A percentile compares a stretch with the other conserved stretches of the same genome.
Evolutionary conservation across 2,329 filamentous ascomycete genomes (phyloP).

Genomic region (Eutypa lata): DNA sequence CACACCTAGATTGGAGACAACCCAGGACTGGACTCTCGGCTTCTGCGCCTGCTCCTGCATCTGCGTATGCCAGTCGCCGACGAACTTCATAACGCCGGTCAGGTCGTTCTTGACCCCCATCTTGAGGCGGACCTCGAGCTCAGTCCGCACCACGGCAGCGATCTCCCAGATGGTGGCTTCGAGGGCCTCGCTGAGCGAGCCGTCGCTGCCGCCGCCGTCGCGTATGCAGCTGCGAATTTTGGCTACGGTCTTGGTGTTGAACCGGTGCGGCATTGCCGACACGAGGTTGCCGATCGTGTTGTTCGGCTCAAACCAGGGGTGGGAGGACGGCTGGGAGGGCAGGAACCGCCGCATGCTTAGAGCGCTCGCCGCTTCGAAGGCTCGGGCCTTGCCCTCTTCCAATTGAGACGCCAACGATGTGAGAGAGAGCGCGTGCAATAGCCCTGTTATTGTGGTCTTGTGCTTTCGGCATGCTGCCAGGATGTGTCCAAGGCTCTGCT

Average conservation of each 20-base stretch:
- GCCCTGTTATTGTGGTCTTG: constrained; percentile 18
- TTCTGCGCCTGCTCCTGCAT: constrained; percentile 22
- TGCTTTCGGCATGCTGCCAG: constrained; percentile 12
- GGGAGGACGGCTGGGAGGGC: background rate
- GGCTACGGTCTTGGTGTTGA: constrained; percentile 10
- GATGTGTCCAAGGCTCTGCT: constrained; percentile 3
- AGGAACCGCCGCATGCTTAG: constrained; percentile 18
- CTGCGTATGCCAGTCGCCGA: constrained; percentile 24
- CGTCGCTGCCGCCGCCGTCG: background rate
- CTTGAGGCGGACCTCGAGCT: constrained; percentile 24
- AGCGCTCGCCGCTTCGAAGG: constrained; percentile 10
- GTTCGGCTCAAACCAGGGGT: constrained; percentile 6
- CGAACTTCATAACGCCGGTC: constrained; percentile 29
- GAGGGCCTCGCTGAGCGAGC: constrained; percentile 1
- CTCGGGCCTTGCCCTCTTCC: constrained; percentile 4
- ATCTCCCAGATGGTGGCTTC: constrained; percentile 12
- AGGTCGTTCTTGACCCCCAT: constrained; percentile 28
- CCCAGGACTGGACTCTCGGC: constrained; percentile 26
- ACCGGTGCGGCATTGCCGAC: constrained; percentile 14
- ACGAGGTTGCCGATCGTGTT: constrained; percentile 18
- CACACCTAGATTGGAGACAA: constrained; percentile 31
- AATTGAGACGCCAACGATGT: constrained; percentile 9
- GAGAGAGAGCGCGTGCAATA: constrained; percentile 11
- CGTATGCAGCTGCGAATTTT: constrained; percentile 3
- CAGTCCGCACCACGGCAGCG: constrained; percentile 22